Conservation (phyloP, 2,329 filamentous ascomycete species). For the Parastagonospora avenae region DNA sequence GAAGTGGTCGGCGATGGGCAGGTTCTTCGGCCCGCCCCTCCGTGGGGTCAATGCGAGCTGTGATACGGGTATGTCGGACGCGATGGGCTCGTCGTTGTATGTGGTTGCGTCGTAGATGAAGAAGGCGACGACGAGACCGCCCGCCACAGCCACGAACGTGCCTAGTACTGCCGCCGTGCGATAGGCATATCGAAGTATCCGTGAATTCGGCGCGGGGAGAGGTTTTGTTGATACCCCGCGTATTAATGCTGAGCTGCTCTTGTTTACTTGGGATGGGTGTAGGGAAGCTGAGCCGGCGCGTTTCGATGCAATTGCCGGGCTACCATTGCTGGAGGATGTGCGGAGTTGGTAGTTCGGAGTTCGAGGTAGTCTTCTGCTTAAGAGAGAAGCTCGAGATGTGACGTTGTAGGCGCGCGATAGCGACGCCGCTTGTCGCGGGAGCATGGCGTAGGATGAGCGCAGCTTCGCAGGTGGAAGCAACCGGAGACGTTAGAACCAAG, state of each 20-base stretch:
- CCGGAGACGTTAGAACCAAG: neutral
- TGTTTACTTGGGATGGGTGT: conserved; percentile 21
- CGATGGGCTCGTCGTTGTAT: conserved; percentile 73
- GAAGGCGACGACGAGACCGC: conserved; percentile 75
- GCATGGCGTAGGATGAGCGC: conserved; percentile 26
- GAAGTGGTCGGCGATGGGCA: conserved; percentile 85
- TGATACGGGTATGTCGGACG: conserved; percentile 80
- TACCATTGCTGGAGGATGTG: conserved; percentile 34
- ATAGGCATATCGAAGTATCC: conserved; percentile 62
- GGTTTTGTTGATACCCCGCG: conserved; percentile 38
- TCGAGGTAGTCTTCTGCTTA: conserved; percentile 16
- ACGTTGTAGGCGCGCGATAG: conserved; percentile 32
- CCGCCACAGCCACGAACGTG: conserved; percentile 73
- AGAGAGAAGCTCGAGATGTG: conserved; percentile 21
- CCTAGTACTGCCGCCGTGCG: conserved; percentile 74
- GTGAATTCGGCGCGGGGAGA: conserved; percentile 39
- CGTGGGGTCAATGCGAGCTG: conserved; percentile 80
- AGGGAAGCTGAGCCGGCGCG: conserved; percentile 28
- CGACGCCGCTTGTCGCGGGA: conserved; percentile 37
- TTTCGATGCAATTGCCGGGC: conserved; percentile 18
- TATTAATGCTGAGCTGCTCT: conserved; percentile 20
- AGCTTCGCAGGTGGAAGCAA: conserved; percentile 2
- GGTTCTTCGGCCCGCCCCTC: conserved; percentile 88
- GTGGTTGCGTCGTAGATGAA: conserved; percentile 94
- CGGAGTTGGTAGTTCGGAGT: conserved; percentile 20